A percentile compares a stretch with the other conserved stretches of the same genome.
Evolutionary conservation across 306 rosid genomes (phyloP).

Genomic region (Gillenia trifoliata): DNA sequence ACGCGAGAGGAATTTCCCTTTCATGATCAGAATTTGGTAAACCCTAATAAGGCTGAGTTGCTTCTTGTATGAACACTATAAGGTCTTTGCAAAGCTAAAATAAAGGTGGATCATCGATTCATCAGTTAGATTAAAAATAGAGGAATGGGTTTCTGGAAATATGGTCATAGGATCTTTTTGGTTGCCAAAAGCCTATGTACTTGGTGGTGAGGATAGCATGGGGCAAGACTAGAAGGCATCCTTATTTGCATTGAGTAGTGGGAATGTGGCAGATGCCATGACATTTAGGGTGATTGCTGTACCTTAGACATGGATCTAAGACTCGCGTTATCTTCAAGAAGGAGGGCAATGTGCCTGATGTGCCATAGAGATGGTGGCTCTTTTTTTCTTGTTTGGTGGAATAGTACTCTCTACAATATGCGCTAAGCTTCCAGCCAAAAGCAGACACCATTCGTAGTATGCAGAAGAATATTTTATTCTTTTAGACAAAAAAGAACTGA

Average conservation of each 20-base stretch:
- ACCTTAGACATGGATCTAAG: too few relatives aligned
- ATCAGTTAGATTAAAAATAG: neutral
- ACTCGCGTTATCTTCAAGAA: too few relatives aligned
- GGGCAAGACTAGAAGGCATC: neutral
- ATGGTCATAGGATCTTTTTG: neutral
- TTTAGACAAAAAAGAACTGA: neutral
- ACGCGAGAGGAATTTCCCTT: neutral
- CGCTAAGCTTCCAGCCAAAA: neutral
- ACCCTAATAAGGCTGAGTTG: neutral
- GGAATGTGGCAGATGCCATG: neutral
- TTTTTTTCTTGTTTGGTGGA: neutral
- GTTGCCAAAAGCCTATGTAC: neutral
- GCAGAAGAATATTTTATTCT: neutral
- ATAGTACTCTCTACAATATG: neutral
- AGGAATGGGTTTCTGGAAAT: neutral
- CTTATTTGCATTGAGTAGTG: neutral
- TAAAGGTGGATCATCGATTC: neutral
- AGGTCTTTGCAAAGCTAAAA: neutral
- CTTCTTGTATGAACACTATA: neutral
- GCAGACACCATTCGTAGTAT: neutral
- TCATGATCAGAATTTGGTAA: neutral
- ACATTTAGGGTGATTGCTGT: neutral
- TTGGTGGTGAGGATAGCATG: neutral
- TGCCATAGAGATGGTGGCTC: neutral
- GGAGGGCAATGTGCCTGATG: neutral